These are phyloP conservation scores for Hirschioporus abietinus DNA, from an alignment of 768 basidiomycete genomes.

Conservation along the genomic window DNA sequence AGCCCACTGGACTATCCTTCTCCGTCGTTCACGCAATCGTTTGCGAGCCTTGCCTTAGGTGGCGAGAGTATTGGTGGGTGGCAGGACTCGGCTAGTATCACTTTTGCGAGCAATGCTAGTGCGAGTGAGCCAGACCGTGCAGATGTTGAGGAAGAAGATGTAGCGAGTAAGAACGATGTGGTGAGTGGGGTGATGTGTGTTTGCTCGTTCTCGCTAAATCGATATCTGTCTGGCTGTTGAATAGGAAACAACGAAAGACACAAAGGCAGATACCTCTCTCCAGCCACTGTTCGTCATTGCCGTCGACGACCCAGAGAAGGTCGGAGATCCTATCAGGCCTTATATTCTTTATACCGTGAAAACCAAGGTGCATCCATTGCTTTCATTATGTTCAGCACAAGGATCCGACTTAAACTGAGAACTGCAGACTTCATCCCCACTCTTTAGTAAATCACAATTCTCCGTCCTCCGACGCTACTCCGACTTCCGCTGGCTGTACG, in stretches of 20 bases:
- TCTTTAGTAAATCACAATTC: conserved; percentile 78
- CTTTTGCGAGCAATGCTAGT: conserved; percentile 5
- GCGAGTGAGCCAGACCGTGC: conserved; percentile 24
- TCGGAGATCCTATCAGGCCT: conserved; percentile 91
- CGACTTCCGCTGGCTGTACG: conserved; percentile 96
- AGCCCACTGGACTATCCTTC: conserved; percentile 27
- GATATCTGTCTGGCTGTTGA: background rate
- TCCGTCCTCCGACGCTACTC: conserved; percentile 96
- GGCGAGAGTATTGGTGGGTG: conserved; percentile 46
- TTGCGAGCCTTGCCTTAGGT: conserved; percentile 42
- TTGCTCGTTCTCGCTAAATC: background rate
- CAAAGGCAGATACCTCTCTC: conserved; percentile 17
- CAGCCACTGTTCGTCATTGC: conserved; percentile 78
- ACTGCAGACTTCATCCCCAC: conserved; percentile 73
- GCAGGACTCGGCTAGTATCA: conserved; percentile 36
- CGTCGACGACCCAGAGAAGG: conserved; percentile 95
- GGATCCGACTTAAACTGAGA: too few relatives aligned
- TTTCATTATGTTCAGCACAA: background rate
- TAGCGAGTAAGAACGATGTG: conserved; percentile 23
- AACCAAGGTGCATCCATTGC: conserved; percentile 53
- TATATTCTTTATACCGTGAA: conserved; percentile 98
- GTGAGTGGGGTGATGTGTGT: conserved; percentile 12
- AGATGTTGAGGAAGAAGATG: conserved; percentile 26
- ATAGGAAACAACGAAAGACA: background rate
- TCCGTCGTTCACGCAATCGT: conserved; percentile 25